phyloP scores from a whole-genome alignment of 495 filamentous ascomycete genomes.

The Tuber magnatum region DNA sequence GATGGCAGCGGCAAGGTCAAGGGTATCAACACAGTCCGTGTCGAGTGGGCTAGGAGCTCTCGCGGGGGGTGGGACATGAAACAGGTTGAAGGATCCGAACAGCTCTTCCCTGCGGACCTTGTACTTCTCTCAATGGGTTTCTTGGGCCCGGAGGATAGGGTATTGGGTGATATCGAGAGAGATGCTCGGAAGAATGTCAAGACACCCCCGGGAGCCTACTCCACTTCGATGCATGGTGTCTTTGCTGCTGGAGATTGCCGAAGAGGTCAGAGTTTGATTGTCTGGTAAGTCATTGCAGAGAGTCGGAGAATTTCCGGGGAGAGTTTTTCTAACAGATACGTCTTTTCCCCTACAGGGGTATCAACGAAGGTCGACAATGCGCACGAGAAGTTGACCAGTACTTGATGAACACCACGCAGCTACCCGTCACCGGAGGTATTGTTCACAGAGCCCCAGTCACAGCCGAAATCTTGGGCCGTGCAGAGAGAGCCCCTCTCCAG shows the following conservation, averaged over 20 bases:
- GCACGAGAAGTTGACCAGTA: slow-evolving; percentile 90
- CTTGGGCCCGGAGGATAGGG: slow-evolving; percentile 86
- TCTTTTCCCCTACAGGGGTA: slow-evolving; percentile 59
- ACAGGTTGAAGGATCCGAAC: slow-evolving; percentile 85
- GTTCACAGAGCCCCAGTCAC: slow-evolving; percentile 48
- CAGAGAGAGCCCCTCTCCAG: slow-evolving; percentile 37
- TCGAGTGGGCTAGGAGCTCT: slow-evolving; percentile 90
- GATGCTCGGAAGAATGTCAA: slow-evolving; percentile 96
- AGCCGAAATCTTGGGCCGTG: slow-evolving; percentile 38
- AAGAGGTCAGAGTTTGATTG: slow-evolving; percentile 92
- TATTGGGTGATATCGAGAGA: slow-evolving; percentile 83
- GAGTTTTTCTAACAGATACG: slow-evolving; percentile 13
- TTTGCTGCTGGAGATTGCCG: slow-evolving; percentile 97
- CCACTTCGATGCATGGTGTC: slow-evolving; percentile 78
- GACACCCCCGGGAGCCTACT: slow-evolving; percentile 82
- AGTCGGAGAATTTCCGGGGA: neutral
- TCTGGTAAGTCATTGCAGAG: slow-evolving; percentile 62
- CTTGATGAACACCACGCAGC: slow-evolving; percentile 69
- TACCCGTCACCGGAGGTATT: slow-evolving; percentile 93
- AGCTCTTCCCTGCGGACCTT: slow-evolving; percentile 96
- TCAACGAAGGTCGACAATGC: slow-evolving; percentile 93
- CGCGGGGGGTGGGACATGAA: slow-evolving; percentile 99
- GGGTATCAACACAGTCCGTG: slow-evolving; percentile 95
- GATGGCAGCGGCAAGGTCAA: slow-evolving; percentile 83
- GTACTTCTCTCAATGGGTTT: slow-evolving; percentile 98